A percentile compares a stretch with the other conserved stretches of the same genome.
Evolutionary conservation across 2,329 filamentous ascomycete genomes (phyloP).

Genomic region (Capronia americana): DNA sequence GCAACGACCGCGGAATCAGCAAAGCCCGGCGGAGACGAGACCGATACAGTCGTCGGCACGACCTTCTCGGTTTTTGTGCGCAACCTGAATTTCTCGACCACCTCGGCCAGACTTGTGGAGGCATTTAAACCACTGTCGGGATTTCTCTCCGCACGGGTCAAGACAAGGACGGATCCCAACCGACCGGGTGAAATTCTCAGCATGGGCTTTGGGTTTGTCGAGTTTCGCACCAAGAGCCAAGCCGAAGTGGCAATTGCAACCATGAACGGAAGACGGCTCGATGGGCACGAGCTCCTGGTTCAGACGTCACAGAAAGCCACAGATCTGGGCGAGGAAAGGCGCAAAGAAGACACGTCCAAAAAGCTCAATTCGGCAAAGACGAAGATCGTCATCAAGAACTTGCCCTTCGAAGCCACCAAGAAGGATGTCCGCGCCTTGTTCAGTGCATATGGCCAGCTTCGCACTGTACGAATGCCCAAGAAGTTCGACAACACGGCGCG

Average conservation of each 20-base stretch:
- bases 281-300: constrained; percentile 83
- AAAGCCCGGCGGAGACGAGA: constrained; percentile 42
- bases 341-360: constrained; percentile 81
- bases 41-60: constrained; percentile 47
- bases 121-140: constrained; percentile 82
- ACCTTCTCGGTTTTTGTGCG: constrained; percentile 84
- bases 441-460: constrained; percentile 87
- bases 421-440: constrained; percentile 88
- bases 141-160: constrained; percentile 87
- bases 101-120: constrained; percentile 74
- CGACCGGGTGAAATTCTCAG: constrained; percentile 84
- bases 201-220: constrained; percentile 96
- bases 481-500: constrained; percentile 89
- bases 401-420: constrained; percentile 94
- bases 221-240: constrained; percentile 78
- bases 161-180: constrained; percentile 93
- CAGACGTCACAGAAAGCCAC: constrained; percentile 85
- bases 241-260: constrained; percentile 78
- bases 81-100: constrained; percentile 92
- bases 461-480: constrained; percentile 90
- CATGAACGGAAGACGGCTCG: constrained; percentile 90
- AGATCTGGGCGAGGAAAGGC: constrained; percentile 85
- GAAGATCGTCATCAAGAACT: constrained; percentile 97
- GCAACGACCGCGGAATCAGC: constrained; percentile 40
- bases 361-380: constrained; percentile 77